Evolutionary conservation across 202 grass and related monocot genomes (phyloP), one percentile per base, ranked within the genome.

Genomic region (Zizania palustris): DNA sequence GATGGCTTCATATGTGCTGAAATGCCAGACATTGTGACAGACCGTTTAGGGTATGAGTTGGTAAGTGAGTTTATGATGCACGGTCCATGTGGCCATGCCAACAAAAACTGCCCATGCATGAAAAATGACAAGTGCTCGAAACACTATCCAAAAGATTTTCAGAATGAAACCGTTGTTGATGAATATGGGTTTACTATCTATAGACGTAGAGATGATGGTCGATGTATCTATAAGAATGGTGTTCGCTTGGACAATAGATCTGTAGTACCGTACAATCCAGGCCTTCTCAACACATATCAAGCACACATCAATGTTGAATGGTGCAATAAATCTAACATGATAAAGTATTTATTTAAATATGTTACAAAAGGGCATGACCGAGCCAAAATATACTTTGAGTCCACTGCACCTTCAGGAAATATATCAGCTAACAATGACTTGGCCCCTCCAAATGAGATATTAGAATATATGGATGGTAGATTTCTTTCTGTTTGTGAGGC

Each of bases 221-320:
- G 19, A 3, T 4, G 15, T n/a, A 54, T 62, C 4, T 7, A n/a
- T 18, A 60, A 40, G 45, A 76, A 60, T 35, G 72, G 72, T 2
- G 4, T 4, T 11, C 0, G 1, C 5, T 21, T 76, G 0, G 34
- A 63, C 10, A 76, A 76, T 8, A 54, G 0, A 10, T 21, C 4
- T 55, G 45, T 73, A 54, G 69, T 73, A 11, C 18, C 69, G 8
- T 48, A 73, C 10, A 73, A 73, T 15, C 53, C 54, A 8, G 11
- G 1, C 3, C 19, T 76, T 4, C 7, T 76, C 4, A 16, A 59
- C 7, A 56, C 7, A 63, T 57, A 76, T 18, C 5, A 76, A 16
- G 45, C 48, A 8, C 72, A 76, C 62, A 63, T 76, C 13, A 76
- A 63, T 63, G 72, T 76, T 19, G 55, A 76, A 28, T 13, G 45